phyloP scores from a whole-genome alignment of 2,329 filamentous ascomycete genomes.

The Aspergillus unguis region DNA sequence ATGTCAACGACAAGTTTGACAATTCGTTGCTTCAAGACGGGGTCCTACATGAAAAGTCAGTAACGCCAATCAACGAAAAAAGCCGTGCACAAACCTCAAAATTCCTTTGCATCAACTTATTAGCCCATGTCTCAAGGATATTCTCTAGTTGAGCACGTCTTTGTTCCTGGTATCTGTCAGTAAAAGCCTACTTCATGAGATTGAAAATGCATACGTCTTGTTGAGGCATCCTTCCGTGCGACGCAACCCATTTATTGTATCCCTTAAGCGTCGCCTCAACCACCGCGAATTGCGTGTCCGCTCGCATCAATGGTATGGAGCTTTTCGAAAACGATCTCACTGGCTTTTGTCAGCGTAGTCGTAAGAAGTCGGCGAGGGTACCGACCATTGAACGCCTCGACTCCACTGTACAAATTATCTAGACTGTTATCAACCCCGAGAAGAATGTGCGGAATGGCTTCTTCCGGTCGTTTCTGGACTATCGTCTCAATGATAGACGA shows the following conservation, averaged over 20 bases:
- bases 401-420: constrained; percentile 69
- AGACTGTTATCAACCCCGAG: constrained; percentile 70
- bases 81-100: constrained; percentile 33
- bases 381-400: constrained; percentile 64
- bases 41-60: constrained; percentile 55
- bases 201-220: constrained; percentile 39
- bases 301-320: constrained; percentile 55
- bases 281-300: constrained; percentile 86
- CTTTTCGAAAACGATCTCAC: constrained; percentile 40
- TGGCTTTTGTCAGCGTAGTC: constrained; percentile 16
- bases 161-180: constrained; percentile 30
- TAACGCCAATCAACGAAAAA: not conserved
- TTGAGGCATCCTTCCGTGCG: constrained; percentile 51
- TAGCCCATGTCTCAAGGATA: constrained; percentile 41
- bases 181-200: not conserved
- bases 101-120: constrained; percentile 38
- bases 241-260: constrained; percentile 73
- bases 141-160: constrained; percentile 38
- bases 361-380: not conserved
- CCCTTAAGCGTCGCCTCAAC: constrained; percentile 87
- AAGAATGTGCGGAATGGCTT: constrained; percentile 87
- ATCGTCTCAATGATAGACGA: constrained; percentile 82
- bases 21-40: constrained; percentile 75
- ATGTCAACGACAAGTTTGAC: constrained; percentile 81
- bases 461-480: constrained; percentile 74